Percentiles rank a stretch among this genome's conserved stretches.
phyloP scores from a whole-genome alignment of 768 basidiomycete genomes.

The Clitopilus passeckerianus region DNA sequence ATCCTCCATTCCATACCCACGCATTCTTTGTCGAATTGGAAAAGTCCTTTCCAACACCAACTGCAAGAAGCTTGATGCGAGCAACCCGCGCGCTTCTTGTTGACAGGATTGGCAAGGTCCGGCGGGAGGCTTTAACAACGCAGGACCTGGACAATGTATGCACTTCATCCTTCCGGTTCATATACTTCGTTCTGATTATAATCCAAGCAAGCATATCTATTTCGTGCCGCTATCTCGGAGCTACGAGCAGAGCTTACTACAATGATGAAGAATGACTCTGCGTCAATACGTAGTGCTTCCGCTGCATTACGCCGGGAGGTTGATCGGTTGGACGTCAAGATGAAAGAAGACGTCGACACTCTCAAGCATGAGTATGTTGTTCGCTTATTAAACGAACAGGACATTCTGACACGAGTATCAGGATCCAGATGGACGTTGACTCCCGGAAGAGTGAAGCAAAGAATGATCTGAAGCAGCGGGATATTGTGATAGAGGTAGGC shows the following conservation, averaged over 20 bases:
- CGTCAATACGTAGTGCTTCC: constrained; percentile 73
- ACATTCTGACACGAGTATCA: constrained; percentile 20
- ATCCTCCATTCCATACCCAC: constrained; percentile 83
- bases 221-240: constrained; percentile 90
- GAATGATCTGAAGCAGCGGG: constrained; percentile 77
- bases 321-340: constrained; percentile 78
- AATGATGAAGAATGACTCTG: constrained; percentile 77
- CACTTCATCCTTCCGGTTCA: not conserved
- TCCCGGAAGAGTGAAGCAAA: constrained; percentile 89
- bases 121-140: constrained; percentile 62
- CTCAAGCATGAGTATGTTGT: constrained; percentile 86
- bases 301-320: constrained; percentile 81
- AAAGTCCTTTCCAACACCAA: constrained; percentile 66
- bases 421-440: constrained; percentile 95
- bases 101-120: constrained; percentile 67
- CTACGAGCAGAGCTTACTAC: constrained; percentile 82
- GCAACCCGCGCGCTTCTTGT: constrained; percentile 78
- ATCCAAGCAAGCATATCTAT: constrained; percentile 87
- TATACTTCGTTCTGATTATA: not conserved
- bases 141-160: constrained; percentile 81
- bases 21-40: constrained; percentile 69
- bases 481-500: constrained; percentile 78
- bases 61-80: constrained; percentile 77
- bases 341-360: constrained; percentile 88
- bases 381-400: not conserved